phyloP scores from a whole-genome alignment of 495 filamentous ascomycete species.

The Elasticomyces elasticus region DNA sequence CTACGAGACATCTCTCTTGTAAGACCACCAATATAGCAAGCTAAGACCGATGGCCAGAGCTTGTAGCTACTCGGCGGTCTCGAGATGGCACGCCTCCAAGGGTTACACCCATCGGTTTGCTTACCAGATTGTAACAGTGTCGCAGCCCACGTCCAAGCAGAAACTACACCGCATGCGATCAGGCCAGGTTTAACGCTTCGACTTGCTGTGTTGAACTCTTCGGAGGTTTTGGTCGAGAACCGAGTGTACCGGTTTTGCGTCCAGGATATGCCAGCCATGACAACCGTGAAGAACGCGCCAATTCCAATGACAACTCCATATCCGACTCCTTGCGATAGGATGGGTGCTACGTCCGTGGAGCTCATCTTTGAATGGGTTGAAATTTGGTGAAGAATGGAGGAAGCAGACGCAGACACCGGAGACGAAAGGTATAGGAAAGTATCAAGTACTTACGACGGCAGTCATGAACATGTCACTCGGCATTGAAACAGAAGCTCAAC shows the following conservation, averaged over 20 bases:
- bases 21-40: no score
- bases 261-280: conserved; percentile 38
- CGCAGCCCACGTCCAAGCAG: conserved; percentile 66
- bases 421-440: not conserved
- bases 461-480: not conserved
- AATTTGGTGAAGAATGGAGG: no score
- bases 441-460: not conserved
- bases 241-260: conserved; percentile 38
- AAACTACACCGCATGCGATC: conserved; percentile 83
- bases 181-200: conserved; percentile 86
- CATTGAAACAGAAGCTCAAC: no score
- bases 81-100: no score
- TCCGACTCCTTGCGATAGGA: conserved; percentile 28
- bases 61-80: no score
- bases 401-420: not conserved
- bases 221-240: conserved; percentile 55
- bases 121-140: conserved; percentile 23
- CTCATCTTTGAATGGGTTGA: not conserved
- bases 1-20: no score
- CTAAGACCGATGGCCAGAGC: no score
- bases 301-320: conserved; percentile 44
- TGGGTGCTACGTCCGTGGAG: not conserved
- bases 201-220: conserved; percentile 96
- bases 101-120: no score
- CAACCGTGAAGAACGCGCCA: conserved; percentile 36